Evolutionary conservation across 352 stramenopile species (phyloP).

Genomic region (Thalassiosira hispida): DNA sequence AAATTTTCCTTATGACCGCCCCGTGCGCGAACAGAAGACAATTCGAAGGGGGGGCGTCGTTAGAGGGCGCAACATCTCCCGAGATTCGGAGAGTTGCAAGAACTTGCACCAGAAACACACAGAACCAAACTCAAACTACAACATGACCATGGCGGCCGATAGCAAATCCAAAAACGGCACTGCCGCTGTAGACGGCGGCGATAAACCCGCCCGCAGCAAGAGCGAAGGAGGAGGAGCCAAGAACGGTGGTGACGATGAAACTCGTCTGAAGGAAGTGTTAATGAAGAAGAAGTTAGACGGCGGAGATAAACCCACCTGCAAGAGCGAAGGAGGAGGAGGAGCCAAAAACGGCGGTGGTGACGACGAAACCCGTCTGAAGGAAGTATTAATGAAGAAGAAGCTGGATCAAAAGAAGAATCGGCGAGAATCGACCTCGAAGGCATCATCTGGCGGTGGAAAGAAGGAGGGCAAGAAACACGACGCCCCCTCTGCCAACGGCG

Average conservation of each 20-base stretch:
- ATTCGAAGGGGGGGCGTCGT: too few species aligned
- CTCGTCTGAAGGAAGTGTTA: constrained; percentile 28
- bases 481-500: background rate
- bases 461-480: background rate
- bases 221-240: too few species aligned
- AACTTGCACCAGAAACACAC: too few species aligned
- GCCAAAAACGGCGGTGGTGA: constrained; percentile 14
- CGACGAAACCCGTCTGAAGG: constrained; percentile 38
- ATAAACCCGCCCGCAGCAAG: background rate
- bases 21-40: too few species aligned
- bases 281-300: background rate
- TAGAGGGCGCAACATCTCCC: too few species aligned
- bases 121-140: too few species aligned
- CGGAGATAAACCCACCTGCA: background rate
- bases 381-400: constrained; percentile 50
- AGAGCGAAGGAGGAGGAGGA: background rate
- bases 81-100: too few species aligned
- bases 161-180: too few species aligned
- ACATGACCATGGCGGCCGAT: too few species aligned
- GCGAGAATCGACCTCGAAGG: constrained; percentile 10
- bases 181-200: background rate
- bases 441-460: background rate
- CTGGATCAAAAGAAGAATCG: constrained; percentile 39
- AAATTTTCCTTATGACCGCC: too few species aligned
- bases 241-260: constrained; percentile 31